These are phyloP conservation scores for Fusarium sp. DNA, from an alignment of 2,329 filamentous ascomycete species.

Conservation along the genomic window DNA sequence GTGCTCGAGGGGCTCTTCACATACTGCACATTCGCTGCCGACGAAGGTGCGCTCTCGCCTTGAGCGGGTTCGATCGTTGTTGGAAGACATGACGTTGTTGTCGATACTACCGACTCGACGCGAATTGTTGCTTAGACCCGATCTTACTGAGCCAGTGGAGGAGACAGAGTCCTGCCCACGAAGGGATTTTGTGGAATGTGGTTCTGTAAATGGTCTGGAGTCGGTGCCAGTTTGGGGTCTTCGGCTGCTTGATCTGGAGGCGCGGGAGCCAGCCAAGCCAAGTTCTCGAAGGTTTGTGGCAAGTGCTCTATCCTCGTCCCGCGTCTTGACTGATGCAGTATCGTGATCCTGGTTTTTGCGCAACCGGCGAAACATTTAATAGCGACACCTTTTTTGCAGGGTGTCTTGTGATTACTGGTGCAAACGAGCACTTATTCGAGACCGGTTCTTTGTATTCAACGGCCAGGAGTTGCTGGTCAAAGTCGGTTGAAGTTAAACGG, in stretches of 20 bases:
- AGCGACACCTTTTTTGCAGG: slow-evolving; percentile 34
- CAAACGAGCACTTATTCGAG: slow-evolving; percentile 1
- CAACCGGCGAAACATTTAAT: slow-evolving; percentile 55
- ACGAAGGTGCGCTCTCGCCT: slow-evolving; percentile 95
- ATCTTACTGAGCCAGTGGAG: slow-evolving; percentile 51
- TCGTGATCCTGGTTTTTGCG: slow-evolving; percentile 49
- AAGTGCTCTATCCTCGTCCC: slow-evolving; percentile 40
- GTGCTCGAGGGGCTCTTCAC: slow-evolving; percentile 95
- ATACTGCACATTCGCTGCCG: slow-evolving; percentile 93
- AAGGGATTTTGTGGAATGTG: slow-evolving; percentile 46
- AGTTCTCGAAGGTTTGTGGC: slow-evolving; percentile 47
- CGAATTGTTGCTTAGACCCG: slow-evolving; percentile 48
- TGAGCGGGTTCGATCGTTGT: slow-evolving; percentile 78
- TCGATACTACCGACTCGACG: slow-evolving; percentile 54
- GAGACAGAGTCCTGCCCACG: slow-evolving; percentile 49
- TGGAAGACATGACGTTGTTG: slow-evolving; percentile 59
- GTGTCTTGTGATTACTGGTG: slow-evolving; percentile 19
- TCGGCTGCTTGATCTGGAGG: slow-evolving; percentile 38
- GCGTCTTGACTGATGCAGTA: slow-evolving; percentile 32
- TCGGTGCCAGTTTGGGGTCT: slow-evolving; percentile 46
- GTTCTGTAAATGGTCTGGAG: slow-evolving; percentile 45
- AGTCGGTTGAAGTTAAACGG: slow-evolving; percentile 34
- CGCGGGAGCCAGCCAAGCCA: slow-evolving; percentile 46
- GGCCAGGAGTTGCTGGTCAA: slow-evolving; percentile 18
- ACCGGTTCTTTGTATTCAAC: not conserved